These are phyloP conservation scores for Paecilomyces formosus DNA, from an alignment of 2,329 filamentous ascomycete species.

Conservation along the genomic window DNA sequence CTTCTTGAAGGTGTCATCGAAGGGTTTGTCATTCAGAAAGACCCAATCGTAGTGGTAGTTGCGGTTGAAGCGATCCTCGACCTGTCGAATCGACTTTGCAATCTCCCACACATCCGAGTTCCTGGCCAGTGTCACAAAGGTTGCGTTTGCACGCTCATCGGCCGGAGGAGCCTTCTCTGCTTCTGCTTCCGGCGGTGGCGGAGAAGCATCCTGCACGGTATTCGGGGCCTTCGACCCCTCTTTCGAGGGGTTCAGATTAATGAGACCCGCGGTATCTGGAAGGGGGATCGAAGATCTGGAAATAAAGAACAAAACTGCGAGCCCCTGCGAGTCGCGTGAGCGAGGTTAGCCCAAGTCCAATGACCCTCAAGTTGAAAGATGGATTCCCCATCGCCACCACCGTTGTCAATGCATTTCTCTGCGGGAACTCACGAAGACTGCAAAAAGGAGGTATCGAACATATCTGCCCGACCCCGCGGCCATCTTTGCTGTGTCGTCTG, in stretches of 20 bases:
- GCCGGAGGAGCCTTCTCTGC: slow-evolving; percentile 44
- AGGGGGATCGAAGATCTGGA: slow-evolving; percentile 51
- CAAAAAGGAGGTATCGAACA: slow-evolving; percentile 64
- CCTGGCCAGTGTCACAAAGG: slow-evolving; percentile 90
- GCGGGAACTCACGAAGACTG: slow-evolving; percentile 63
- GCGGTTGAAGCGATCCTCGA: slow-evolving; percentile 96
- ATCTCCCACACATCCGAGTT: slow-evolving; percentile 97
- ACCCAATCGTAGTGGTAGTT: slow-evolving; percentile 99
- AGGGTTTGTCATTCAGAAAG: slow-evolving; percentile 93
- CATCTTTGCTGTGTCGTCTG: slow-evolving; percentile 11
- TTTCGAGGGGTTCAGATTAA: slow-evolving; percentile 16
- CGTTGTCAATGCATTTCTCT: neutral
- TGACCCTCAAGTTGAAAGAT: neutral
- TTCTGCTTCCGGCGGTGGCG: slow-evolving; percentile 7
- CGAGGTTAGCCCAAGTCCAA: neutral
- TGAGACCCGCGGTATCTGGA: slow-evolving; percentile 18
- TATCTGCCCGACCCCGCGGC: slow-evolving; percentile 25
- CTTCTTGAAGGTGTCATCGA: slow-evolving; percentile 88
- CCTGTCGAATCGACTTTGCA: slow-evolving; percentile 85
- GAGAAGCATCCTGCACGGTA: slow-evolving; percentile 15
- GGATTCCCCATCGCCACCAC: neutral
- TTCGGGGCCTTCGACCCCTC: slow-evolving; percentile 11
- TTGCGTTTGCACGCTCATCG: slow-evolving; percentile 81
- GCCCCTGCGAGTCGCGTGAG: slow-evolving; percentile 36
- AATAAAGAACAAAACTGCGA: slow-evolving; percentile 76